phyloP scores from a whole-genome alignment of 1,139 yeast species.

The Hyphopichia buzzinii region DNA sequence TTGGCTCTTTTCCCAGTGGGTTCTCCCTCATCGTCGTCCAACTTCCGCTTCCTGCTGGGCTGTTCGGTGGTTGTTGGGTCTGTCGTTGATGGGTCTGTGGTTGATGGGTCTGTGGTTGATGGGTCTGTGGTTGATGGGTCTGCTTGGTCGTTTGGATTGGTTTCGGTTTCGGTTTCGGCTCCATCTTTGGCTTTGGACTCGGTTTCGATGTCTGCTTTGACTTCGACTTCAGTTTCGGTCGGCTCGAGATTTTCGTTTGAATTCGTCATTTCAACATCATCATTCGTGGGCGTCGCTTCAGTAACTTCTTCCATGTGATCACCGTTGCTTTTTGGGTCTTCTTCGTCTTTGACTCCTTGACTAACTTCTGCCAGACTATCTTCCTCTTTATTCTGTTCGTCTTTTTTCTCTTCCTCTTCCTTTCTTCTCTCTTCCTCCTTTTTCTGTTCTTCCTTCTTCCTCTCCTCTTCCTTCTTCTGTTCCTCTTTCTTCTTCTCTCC shows the following conservation, averaged over 20 bases:
- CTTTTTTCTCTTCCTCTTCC: slow-evolving; percentile 5
- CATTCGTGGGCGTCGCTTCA: too few species aligned
- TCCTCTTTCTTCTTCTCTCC: slow-evolving; percentile 9
- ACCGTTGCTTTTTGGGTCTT: slow-evolving; percentile 2
- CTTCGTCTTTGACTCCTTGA: slow-evolving; percentile 2
- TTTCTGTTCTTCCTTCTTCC: slow-evolving; percentile 8
- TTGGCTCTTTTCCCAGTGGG: neutral
- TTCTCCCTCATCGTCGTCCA: neutral
- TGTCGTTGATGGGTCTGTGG: too few species aligned
- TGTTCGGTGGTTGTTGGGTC: neutral
- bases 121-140: neutral
- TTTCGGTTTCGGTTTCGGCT: neutral
- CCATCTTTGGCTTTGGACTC: slow-evolving; percentile 3
- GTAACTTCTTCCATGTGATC: too few species aligned
- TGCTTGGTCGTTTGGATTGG: neutral
- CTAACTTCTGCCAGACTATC: slow-evolving; percentile 4
- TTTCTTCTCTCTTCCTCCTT: slow-evolving; percentile 3
- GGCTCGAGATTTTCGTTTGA: neutral
- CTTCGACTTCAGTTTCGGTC: neutral
- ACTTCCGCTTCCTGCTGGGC: neutral
- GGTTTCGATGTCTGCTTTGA: too few species aligned
- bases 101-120: too few species aligned
- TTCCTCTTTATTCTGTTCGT: slow-evolving; percentile 6
- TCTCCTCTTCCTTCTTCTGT: slow-evolving; percentile 10
- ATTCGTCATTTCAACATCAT: too few species aligned